Percentiles rank a stretch among this genome's conserved stretches.
Evolutionary conservation across 129 eudicot species (phyloP).

Genomic region (Oenanthe sinensis): DNA sequence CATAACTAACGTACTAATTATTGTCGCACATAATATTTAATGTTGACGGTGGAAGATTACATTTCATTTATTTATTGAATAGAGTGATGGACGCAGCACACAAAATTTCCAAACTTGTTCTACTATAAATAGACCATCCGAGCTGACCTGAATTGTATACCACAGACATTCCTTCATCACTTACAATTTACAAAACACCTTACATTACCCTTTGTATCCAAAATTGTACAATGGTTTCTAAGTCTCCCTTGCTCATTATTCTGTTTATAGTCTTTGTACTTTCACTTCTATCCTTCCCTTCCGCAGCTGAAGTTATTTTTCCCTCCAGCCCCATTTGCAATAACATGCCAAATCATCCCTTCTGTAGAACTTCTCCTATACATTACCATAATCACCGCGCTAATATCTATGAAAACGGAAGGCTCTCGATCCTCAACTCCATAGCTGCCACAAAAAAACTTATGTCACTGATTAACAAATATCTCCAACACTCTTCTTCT

Average conservation of each 20-base stretch:
- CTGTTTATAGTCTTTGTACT: background rate
- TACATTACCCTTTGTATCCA: background rate
- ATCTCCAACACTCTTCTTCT: constrained; percentile 30
- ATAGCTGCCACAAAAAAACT: constrained; percentile 42
- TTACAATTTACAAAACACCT: background rate
- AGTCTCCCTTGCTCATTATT: background rate
- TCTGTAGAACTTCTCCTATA: constrained; percentile 44
- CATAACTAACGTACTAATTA: too few species aligned
- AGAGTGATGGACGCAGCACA: background rate
- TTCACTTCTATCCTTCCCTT: background rate
- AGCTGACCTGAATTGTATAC: background rate
- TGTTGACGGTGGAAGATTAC: background rate
- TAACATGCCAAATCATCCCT: constrained; percentile 51
- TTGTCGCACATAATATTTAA: too few species aligned
- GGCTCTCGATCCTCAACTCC: constrained; percentile 57
- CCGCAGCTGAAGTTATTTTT: background rate
- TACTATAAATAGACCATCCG: background rate
- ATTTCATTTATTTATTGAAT: too few species aligned
- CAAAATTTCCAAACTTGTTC: background rate
- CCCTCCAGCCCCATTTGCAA: constrained; percentile 29
- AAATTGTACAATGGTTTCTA: background rate
- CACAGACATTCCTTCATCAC: background rate
- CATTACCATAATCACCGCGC: constrained; percentile 26
- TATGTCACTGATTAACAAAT: constrained; percentile 31
- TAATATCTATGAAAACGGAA: constrained; percentile 49